phyloP scores from a whole-genome alignment of 495 filamentous ascomycete species.

The Tetracladium marchalianum region DNA sequence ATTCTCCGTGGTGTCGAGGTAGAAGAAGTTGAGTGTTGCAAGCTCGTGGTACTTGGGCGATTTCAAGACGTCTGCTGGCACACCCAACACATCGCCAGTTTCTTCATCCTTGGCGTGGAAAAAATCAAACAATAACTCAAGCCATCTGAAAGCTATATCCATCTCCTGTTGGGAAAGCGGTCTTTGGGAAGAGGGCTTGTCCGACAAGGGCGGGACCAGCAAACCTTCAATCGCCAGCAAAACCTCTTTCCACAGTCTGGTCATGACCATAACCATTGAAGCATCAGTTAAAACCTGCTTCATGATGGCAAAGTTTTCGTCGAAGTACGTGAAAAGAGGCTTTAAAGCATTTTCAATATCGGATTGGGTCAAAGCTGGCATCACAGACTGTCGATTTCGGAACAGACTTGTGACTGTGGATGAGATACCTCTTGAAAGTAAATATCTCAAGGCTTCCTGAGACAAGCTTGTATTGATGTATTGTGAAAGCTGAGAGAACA shows the following conservation, averaged over 20 bases:
- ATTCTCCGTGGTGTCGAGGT: slow-evolving; percentile 86
- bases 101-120: slow-evolving; percentile 88
- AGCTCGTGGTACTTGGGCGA: slow-evolving; percentile 98
- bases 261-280: slow-evolving; percentile 97
- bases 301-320: slow-evolving; percentile 99
- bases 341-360: slow-evolving; percentile 76
- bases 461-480: slow-evolving; percentile 91
- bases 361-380: slow-evolving; percentile 48
- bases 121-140: slow-evolving; percentile 85
- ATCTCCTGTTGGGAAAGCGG: slow-evolving; percentile 82
- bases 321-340: slow-evolving; percentile 92
- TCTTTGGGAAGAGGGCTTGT: slow-evolving; percentile 85
- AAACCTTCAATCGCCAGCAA: slow-evolving; percentile 82
- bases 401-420: slow-evolving; percentile 77
- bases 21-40: slow-evolving; percentile 93
- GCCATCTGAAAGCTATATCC: slow-evolving; percentile 92
- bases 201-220: slow-evolving; percentile 87
- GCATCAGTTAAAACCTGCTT: slow-evolving; percentile 86
- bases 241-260: slow-evolving; percentile 95
- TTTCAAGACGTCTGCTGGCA: slow-evolving; percentile 83
- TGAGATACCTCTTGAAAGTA: slow-evolving; percentile 63
- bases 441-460: slow-evolving; percentile 59
- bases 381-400: slow-evolving; percentile 41
- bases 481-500: slow-evolving; percentile 58
- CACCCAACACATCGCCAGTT: slow-evolving; percentile 76